These are phyloP conservation scores for Plectranthus barbatus DNA, from an alignment of 257 asterid genomes.

Conservation along the genomic window DNA sequence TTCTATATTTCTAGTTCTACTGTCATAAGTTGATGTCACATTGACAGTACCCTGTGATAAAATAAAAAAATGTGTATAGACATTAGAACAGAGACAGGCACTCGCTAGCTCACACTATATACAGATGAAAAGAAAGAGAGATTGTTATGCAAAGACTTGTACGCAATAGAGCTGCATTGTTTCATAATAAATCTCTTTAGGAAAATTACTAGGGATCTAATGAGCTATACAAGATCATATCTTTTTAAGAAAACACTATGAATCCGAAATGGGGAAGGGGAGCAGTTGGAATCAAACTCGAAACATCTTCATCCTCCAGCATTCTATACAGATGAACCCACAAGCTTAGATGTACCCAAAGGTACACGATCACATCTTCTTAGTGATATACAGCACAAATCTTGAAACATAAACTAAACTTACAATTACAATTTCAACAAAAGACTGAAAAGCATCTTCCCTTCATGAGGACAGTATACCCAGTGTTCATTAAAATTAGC, in stretches of 20 bases:
- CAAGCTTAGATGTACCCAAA: background rate
- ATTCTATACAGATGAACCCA: too few relatives aligned
- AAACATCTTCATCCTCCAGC: too few relatives aligned
- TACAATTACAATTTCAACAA: background rate
- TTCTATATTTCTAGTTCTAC: conserved; percentile 61
- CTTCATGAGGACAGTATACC: too few relatives aligned
- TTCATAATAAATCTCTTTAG: too few relatives aligned
- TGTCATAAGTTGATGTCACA: conserved; percentile 71
- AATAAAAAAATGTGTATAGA: background rate
- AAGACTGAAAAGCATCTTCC: too few relatives aligned
- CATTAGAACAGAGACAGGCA: background rate
- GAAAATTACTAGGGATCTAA: too few relatives aligned
- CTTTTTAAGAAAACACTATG: too few relatives aligned
- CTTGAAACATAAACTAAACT: background rate
- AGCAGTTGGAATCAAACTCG: too few relatives aligned
- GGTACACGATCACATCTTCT: background rate
- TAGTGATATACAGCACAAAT: background rate
- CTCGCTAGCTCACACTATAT: background rate
- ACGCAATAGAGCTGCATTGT: too few relatives aligned
- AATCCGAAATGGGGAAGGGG: too few relatives aligned
- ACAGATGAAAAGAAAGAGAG: background rate
- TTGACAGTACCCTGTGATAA: conserved; percentile 75
- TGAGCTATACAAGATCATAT: too few relatives aligned
- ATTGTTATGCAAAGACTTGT: background rate
- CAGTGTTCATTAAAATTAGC: too few relatives aligned